Evolutionary conservation across 2,329 filamentous ascomycete species (phyloP).

Genomic region (Grosmannia serpens): DNA sequence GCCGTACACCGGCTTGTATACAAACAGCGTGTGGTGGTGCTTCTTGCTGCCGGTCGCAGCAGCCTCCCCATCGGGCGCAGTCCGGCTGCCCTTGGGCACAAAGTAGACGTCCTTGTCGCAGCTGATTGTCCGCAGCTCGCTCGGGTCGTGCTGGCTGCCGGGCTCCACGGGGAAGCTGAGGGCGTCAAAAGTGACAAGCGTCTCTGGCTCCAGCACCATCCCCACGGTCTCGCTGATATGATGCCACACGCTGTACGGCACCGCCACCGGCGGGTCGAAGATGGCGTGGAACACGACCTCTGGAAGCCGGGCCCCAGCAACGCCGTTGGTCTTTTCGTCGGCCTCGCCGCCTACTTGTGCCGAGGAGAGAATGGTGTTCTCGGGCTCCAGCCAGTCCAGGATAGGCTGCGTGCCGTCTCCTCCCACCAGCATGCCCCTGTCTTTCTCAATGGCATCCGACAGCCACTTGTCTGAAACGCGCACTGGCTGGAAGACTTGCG

Average conservation of each 20-base stretch:
- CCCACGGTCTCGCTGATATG: slow-evolving; percentile 50
- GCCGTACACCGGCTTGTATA: slow-evolving; percentile 64
- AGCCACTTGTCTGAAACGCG: slow-evolving; percentile 67
- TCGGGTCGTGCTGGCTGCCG: slow-evolving; percentile 39
- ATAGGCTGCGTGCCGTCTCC: slow-evolving; percentile 19
- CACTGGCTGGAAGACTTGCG: slow-evolving; percentile 42
- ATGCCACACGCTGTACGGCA: slow-evolving; percentile 53
- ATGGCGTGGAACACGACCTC: slow-evolving; percentile 64
- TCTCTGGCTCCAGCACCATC: slow-evolving; percentile 27
- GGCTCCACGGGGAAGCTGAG: slow-evolving; percentile 43
- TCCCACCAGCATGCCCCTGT: slow-evolving; percentile 24
- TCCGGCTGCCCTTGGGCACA: background rate
- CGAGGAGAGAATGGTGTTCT: slow-evolving; percentile 28
- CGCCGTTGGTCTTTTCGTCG: slow-evolving; percentile 18
- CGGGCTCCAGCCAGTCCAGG: slow-evolving; percentile 64
- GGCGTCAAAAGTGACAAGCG: slow-evolving; percentile 42
- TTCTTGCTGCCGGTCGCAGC: slow-evolving; percentile 18
- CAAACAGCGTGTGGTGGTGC: slow-evolving; percentile 51
- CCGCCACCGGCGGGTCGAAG: slow-evolving; percentile 61
- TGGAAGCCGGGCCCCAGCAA: slow-evolving; percentile 43
- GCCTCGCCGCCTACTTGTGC: background rate
- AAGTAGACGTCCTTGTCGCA: slow-evolving; percentile 35
- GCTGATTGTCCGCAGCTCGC: slow-evolving; percentile 44
- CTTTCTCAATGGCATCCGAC: slow-evolving; percentile 52
- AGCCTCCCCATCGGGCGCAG: slow-evolving; percentile 13